Conservation (phyloP, 148 eudicot species). For the Nepenthes gracilis region DNA sequence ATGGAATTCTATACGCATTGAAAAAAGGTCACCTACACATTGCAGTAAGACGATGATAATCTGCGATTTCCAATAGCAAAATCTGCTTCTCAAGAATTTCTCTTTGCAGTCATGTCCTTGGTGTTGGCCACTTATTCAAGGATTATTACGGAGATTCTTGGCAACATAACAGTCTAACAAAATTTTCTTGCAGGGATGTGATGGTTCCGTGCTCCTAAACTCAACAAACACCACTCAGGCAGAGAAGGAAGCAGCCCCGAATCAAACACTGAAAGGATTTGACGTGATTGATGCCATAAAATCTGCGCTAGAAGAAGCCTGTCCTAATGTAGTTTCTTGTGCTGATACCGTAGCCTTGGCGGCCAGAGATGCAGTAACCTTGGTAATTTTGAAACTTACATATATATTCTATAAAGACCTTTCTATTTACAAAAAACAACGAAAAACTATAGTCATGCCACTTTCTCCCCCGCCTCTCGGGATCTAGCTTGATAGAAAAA, state of each 20-base stretch:
- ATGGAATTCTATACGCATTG: too few relatives aligned
- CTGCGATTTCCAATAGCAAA: too few relatives aligned
- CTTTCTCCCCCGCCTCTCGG: too few relatives aligned
- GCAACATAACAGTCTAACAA: not conserved
- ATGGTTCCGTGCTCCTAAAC: conserved; percentile 23
- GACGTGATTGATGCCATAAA: conserved; percentile 21
- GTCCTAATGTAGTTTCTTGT: conserved; percentile 31
- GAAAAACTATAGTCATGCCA: not conserved
- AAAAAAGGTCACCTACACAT: too few relatives aligned
- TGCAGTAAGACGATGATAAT: too few relatives aligned
- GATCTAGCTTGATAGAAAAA: too few relatives aligned
- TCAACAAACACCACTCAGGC: conserved; percentile 7
- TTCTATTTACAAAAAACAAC: not conserved
- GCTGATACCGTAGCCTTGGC: conserved; percentile 27
- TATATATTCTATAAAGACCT: not conserved
- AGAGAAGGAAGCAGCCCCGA: conserved; percentile 21
- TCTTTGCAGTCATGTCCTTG: not conserved
- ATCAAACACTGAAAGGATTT: conserved; percentile 23
- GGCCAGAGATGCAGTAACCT: conserved; percentile 19
- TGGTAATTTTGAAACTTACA: conserved; percentile 3
- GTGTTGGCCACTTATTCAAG: not conserved
- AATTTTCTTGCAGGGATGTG: conserved; percentile 27
- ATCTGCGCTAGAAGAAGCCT: conserved; percentile 15
- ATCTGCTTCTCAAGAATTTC: too few relatives aligned
- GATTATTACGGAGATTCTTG: not conserved